Base-by-base conservation (phyloP, 257 asterid species). In the Capsicum rhomboideum region DNA sequence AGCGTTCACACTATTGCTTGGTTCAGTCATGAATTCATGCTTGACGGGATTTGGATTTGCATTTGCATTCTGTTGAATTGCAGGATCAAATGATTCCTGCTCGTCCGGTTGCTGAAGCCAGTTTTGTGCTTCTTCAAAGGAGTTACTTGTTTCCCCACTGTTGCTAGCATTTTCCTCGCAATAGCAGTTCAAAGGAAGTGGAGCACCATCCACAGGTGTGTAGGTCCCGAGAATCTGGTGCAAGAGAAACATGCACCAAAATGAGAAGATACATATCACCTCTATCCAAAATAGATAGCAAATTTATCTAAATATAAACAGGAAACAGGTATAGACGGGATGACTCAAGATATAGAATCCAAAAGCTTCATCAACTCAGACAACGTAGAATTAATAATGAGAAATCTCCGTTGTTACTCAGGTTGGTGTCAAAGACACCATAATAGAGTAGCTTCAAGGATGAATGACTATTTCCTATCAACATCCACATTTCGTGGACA, bases 1-100 rank as follows among this genome's bases (percentile, higher is more conserved):
- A 26, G 84, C 42, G 82, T 86, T 78, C 56, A 21, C 82, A 29
- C 91, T 83, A 82, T 89, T 91, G 89, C 96, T 91, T 14, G 97
- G 89, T 86, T 94, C 97, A 82, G 91, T 94, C 72, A 91, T 90
- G 88, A 84, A 93, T 86, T 95, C 99, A 69, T 89, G 95, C 89
- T 92, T 92, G 82, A 94, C 98, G 16, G 91, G 88, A 81, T 88
- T 89, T 83, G 91, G 88, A 81, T 88, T 89, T 83, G 86, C 86
- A 18, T 85, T 52, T 50, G 44, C 86, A 79, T 71, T 79, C 42
- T 87, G 92, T 85, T 86, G 90, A 85, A 82, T 89, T 74, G 90
- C 92, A 64, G 90, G 54, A 74, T 85, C 90, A 82, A 81, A 88
- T 4, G 87, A 84, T 82, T 88, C 86, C 61, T 75, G 71, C 79